Evolutionary conservation across 148 eudicot species (phyloP).

Genomic region (Rhododendron griersonianum): DNA sequence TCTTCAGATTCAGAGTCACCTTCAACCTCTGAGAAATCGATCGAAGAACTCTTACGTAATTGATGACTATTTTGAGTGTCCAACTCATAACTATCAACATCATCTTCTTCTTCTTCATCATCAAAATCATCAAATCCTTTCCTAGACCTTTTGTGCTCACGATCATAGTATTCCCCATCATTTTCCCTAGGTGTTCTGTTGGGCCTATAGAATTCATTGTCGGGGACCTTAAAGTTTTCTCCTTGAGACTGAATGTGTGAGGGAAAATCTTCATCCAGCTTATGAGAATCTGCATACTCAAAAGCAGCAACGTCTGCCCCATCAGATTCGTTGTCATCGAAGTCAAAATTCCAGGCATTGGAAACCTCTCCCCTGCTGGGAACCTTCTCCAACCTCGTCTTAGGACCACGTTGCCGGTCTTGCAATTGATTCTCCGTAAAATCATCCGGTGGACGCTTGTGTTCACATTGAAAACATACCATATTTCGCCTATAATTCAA

Average conservation of each 20-base stretch:
- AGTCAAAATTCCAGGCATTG: conserved; percentile 97
- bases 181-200: conserved; percentile 33
- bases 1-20: conserved; percentile 63
- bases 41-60: conserved; percentile 36
- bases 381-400: conserved; percentile 36
- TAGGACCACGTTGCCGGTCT: conserved; percentile 44
- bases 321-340: conserved; percentile 94
- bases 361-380: conserved; percentile 54
- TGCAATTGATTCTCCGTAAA: conserved; percentile 57
- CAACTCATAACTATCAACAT: conserved; percentile 71
- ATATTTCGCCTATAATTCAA: conserved; percentile 88
- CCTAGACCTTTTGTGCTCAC: conserved; percentile 26
- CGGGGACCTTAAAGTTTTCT: conserved; percentile 29
- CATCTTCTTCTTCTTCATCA: conserved; percentile 76
- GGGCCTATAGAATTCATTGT: conserved; percentile 22
- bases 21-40: conserved; percentile 79
- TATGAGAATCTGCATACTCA: conserved; percentile 84
- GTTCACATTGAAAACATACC: conserved; percentile 84
- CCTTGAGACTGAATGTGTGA: conserved; percentile 32
- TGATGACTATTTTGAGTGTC: conserved; percentile 43
- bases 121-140: conserved; percentile 89
- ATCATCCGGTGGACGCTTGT: conserved; percentile 90
- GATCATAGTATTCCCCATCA: conserved; percentile 32
- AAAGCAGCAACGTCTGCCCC: conserved; percentile 99
- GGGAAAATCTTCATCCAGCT: conserved; percentile 44